phyloP scores from a whole-genome alignment of 1,284 basidiomycete genomes.

The Filobasidium uniguttulatum region DNA sequence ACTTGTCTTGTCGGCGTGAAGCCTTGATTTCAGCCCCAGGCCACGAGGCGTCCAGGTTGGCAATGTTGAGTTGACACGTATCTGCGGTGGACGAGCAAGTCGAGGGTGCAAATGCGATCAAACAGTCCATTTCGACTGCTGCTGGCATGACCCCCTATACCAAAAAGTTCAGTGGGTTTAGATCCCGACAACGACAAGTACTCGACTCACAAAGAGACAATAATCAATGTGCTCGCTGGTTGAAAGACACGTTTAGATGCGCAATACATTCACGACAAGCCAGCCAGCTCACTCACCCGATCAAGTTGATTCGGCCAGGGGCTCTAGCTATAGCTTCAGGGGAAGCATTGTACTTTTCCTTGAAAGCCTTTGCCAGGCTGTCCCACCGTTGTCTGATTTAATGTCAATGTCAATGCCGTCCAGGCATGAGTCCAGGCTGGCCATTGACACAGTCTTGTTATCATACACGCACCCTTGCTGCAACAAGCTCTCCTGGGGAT shows the following conservation, averaged over 20 bases:
- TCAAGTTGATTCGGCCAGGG: slow-evolving; percentile 4
- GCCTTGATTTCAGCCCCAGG: not conserved
- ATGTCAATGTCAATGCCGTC: not conserved
- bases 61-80: not conserved
- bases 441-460: too few relatives aligned
- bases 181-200: not conserved
- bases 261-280: not conserved
- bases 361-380: not conserved
- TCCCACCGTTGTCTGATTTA: not conserved
- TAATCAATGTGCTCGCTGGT: slow-evolving; percentile 5
- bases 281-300: not conserved
- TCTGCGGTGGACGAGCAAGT: not conserved
- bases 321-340: not conserved
- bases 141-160: slow-evolving; percentile 2
- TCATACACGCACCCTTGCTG: not conserved
- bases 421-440: too few relatives aligned
- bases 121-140: slow-evolving; percentile 5
- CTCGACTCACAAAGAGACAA: slow-evolving; percentile 1
- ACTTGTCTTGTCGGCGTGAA: not conserved
- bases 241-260: not conserved
- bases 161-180: not conserved
- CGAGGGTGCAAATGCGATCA: not conserved
- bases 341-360: not conserved
- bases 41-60: not conserved
- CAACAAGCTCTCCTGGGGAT: not conserved